Base-by-base conservation (phyloP, 768 basidiomycete species). In the Rhodosporidiobolus odoratus region DNA sequence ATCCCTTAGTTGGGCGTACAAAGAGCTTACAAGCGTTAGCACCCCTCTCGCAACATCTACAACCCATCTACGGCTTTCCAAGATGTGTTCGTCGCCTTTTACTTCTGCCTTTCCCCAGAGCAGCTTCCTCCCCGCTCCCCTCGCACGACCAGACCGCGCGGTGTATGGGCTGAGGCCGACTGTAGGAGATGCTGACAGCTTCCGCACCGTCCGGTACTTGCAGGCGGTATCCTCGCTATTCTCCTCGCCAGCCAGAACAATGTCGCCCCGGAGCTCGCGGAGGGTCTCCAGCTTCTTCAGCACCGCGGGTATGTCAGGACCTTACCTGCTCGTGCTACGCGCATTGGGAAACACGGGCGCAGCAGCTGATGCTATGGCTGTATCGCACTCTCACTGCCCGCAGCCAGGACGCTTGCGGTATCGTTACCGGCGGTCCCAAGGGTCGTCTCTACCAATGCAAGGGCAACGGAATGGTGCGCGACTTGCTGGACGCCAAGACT, bases 401-500 rank as follows among this genome's bases (percentile, higher is more conserved):
- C 56, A 75, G 74, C 19, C 95, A 99, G 80, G 96, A 99, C 83
- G 96, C 96, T 0, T 95, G 93, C 74, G 96, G 96, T 43, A 88
- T 98, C 77, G 88, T 99, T 68, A 99, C 96, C 41, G 94, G 96
- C 79, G 96, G 93, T 5, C 86, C 87, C 8, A 92, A 92, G 78
- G 96, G 96, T 35, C 87, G 93, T 53, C 89, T 99, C 78, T 97
- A 89, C 80, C 96, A 99, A 79, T 94, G 92, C 84, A 99, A 99
- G 81, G 92, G 92, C 35, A 99, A 98, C 78, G 96, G 96, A 53
- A 98, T 99, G 96, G 95, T 99, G 76, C 85, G 94, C 61, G 96
- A 99, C 78, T 92, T 98, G 80, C 68, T 78, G 56, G 94, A 98
- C 79, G 83, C 85, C 43, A 85, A 84, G 76, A 85, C 89, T 6